Evolutionary conservation across 371 early-diverging fungal species (phyloP).

Genomic region (Rhizopus delemar): DNA sequence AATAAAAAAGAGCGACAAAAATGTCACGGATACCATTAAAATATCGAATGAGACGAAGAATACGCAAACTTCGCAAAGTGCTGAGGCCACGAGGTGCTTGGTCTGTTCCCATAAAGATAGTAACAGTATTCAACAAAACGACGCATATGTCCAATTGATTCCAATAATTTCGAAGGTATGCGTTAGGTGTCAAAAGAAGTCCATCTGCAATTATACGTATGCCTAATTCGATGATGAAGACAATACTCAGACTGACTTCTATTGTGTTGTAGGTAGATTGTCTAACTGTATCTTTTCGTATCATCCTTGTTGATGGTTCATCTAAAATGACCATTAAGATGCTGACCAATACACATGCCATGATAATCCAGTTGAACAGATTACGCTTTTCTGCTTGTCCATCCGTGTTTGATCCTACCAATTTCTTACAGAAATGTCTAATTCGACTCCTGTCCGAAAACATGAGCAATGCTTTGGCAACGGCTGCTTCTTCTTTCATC

Average conservation of each 20-base stretch:
- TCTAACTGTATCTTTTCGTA: slow-evolving; percentile 29
- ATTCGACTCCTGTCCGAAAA: slow-evolving; percentile 40
- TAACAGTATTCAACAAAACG: slow-evolving; percentile 50
- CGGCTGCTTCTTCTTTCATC: slow-evolving; percentile 20
- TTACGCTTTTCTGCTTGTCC: slow-evolving; percentile 44
- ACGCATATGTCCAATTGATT: slow-evolving; percentile 57
- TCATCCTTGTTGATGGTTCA: slow-evolving; percentile 52
- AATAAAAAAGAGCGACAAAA: slow-evolving; percentile 55
- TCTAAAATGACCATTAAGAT: slow-evolving; percentile 60
- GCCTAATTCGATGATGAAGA: slow-evolving; percentile 54
- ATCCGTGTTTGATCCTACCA: slow-evolving; percentile 40
- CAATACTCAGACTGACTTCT: slow-evolving; percentile 45
- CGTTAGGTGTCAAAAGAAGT: slow-evolving; percentile 50
- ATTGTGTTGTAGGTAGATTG: slow-evolving; percentile 42
- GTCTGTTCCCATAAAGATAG: slow-evolving; percentile 40
- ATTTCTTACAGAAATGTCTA: slow-evolving; percentile 39
- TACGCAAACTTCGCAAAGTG: slow-evolving; percentile 57
- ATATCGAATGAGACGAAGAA: slow-evolving; percentile 61
- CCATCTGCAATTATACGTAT: slow-evolving; percentile 62
- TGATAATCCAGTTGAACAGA: slow-evolving; percentile 63
- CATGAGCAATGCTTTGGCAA: slow-evolving; percentile 33
- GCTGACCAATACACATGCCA: slow-evolving; percentile 57
- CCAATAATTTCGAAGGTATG: slow-evolving; percentile 57
- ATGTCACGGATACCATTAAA: slow-evolving; percentile 61
- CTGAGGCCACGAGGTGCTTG: slow-evolving; percentile 43